These are phyloP conservation scores for Penicillium sp. DNA, from an alignment of 2,329 filamentous ascomycete genomes.

Conservation along the genomic window DNA sequence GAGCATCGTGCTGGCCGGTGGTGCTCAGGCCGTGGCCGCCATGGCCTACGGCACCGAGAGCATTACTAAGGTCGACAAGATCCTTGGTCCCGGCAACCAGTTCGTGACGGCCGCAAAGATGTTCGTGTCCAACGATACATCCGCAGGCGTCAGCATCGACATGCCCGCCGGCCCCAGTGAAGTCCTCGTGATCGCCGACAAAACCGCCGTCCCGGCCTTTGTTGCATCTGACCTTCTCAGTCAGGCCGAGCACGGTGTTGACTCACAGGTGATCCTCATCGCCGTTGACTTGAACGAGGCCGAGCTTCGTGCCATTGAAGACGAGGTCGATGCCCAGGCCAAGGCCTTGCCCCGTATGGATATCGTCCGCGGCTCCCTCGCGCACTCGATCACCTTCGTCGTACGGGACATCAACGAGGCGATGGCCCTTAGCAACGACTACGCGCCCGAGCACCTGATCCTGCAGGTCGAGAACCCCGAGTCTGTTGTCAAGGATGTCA, in stretches of 20 bases:
- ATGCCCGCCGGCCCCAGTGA: slow-evolving; percentile 97
- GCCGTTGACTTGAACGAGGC: slow-evolving; percentile 67
- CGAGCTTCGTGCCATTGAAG: slow-evolving; percentile 73
- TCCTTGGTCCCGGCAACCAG: slow-evolving; percentile 92
- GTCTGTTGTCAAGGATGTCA: slow-evolving; percentile 63
- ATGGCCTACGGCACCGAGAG: slow-evolving; percentile 96
- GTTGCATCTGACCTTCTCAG: slow-evolving; percentile 90
- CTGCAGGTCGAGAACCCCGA: slow-evolving; percentile 74
- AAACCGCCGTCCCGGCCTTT: slow-evolving; percentile 79
- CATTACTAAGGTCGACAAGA: slow-evolving; percentile 95
- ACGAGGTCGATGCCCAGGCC: slow-evolving; percentile 81
- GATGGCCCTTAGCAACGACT: slow-evolving; percentile 77
- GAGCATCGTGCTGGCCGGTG: slow-evolving; percentile 88
- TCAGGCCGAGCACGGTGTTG: slow-evolving; percentile 92
- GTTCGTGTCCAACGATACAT: slow-evolving; percentile 94
- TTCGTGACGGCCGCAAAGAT: slow-evolving; percentile 99
- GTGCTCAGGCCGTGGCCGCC: slow-evolving; percentile 88
- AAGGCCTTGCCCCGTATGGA: slow-evolving; percentile 79
- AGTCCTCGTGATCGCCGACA: slow-evolving; percentile 89
- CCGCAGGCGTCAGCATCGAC: slow-evolving; percentile 87
- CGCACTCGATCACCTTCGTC: slow-evolving; percentile 79
- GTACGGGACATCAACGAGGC: slow-evolving; percentile 64
- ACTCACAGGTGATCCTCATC: slow-evolving; percentile 89
- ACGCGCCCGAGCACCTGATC: slow-evolving; percentile 94
- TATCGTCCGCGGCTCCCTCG: slow-evolving; percentile 82